Evolutionary conservation across 1,139 yeast genomes (phyloP).

Genomic region (Hyphopichia pseudoburtonii): DNA sequence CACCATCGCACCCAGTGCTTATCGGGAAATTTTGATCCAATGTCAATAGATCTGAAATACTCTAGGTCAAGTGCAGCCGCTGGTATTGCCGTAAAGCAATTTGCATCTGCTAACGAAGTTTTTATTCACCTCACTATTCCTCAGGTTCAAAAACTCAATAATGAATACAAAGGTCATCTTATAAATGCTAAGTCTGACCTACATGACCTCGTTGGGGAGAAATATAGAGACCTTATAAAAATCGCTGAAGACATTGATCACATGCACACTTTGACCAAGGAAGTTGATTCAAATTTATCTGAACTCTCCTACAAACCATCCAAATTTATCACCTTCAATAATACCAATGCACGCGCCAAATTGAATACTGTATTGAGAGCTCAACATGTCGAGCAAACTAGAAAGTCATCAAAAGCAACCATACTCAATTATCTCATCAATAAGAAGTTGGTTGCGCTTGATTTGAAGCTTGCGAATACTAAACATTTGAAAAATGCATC

Average conservation of each 20-base stretch:
- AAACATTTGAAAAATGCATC: conserved; percentile 24
- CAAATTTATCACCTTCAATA: conserved; percentile 28
- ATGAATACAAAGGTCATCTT: conserved; percentile 26
- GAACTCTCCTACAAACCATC: conserved; percentile 34
- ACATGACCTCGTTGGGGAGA: conserved; percentile 59
- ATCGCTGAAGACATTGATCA: conserved; percentile 68
- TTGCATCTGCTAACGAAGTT: conserved; percentile 33
- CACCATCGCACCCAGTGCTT: too few species aligned
- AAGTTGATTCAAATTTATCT: conserved; percentile 28
- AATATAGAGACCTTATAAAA: conserved; percentile 64
- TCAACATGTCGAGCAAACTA: conserved; percentile 15
- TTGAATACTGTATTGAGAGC: conserved; percentile 21
- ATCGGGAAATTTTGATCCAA: too few species aligned
- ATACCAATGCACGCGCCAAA: conserved; percentile 18
- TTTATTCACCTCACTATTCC: conserved; percentile 33
- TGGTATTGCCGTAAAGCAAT: conserved; percentile 2
- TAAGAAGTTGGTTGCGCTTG: conserved; percentile 26
- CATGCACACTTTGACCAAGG: conserved; percentile 45
- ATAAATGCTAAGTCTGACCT: conserved; percentile 39
- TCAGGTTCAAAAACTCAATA: conserved; percentile 33
- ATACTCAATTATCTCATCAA: conserved; percentile 31
- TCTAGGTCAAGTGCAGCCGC: background rate
- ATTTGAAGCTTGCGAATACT: conserved; percentile 17
- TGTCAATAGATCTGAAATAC: too few species aligned
- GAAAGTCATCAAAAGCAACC: conserved; percentile 14